These are phyloP conservation scores for Boletus pseudo-olivaceus DNA, from an alignment of 768 basidiomycete genomes.

Conservation along the genomic window DNA sequence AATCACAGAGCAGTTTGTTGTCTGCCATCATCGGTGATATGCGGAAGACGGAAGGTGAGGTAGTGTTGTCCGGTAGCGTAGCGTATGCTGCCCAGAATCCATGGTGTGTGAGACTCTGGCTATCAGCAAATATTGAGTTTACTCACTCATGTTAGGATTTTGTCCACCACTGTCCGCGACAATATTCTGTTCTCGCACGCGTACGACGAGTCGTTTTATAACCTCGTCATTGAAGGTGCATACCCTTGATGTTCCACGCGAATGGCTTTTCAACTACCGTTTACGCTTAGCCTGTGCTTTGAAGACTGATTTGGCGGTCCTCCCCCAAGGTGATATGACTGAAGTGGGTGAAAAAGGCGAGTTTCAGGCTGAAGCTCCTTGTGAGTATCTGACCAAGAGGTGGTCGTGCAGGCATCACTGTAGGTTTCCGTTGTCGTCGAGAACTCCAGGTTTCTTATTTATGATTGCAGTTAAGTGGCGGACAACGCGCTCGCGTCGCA, in stretches of 20 bases:
- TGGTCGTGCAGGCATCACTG: conserved; percentile 48
- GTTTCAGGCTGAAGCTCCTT: not conserved
- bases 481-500: conserved; percentile 78
- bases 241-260: not conserved
- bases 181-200: conserved; percentile 92
- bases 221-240: conserved; percentile 73
- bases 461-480: conserved; percentile 64
- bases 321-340: conserved; percentile 80
- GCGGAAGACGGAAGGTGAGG: conserved; percentile 69
- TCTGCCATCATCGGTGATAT: conserved; percentile 88
- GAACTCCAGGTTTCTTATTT: conserved; percentile 15
- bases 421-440: conserved; percentile 28
- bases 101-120: conserved; percentile 47
- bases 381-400: not conserved
- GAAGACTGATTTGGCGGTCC: conserved; percentile 69
- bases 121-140: not conserved
- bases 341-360: conserved; percentile 83
- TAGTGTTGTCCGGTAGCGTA: conserved; percentile 64
- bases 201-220: conserved; percentile 83
- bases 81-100: conserved; percentile 87
- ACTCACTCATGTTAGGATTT: conserved; percentile 48
- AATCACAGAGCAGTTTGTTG: conserved; percentile 59
- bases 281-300: conserved; percentile 71
- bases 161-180: conserved; percentile 81
- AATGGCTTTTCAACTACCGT: not conserved